phyloP scores from a whole-genome alignment of 2,329 filamentous ascomycete species.

The Aspergillus calidoustus region DNA sequence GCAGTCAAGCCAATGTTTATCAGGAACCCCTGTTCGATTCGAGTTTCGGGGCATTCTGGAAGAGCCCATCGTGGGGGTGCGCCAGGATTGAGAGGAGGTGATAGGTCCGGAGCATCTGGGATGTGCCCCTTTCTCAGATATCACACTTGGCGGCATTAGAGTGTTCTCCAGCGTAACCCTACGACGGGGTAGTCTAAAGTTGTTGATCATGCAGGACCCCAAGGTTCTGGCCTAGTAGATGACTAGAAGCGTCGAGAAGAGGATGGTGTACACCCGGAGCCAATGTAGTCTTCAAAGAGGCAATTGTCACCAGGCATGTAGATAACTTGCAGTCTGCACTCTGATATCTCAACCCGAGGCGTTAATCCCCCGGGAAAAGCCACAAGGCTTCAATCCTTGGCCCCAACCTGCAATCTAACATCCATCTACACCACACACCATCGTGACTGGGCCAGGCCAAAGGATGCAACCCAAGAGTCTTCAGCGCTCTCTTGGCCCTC shows the following conservation, averaged over 20 bases:
- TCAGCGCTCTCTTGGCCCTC: neutral
- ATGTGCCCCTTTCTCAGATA: neutral
- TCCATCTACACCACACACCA: neutral
- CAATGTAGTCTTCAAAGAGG: no score
- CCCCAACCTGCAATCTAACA: neutral
- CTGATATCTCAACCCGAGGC: no score
- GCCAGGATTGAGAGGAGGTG: neutral
- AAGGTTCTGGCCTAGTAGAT: neutral
- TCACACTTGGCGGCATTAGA: conserved; percentile 5
- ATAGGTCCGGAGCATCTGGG: conserved; percentile 3
- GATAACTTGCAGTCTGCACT: no score
- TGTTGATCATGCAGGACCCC: neutral
- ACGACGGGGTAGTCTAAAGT: neutral
- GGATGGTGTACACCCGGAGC: no score
- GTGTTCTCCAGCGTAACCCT: neutral
- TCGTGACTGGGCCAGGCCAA: conserved; percentile 4
- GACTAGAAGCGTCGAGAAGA: no score
- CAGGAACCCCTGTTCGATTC: neutral
- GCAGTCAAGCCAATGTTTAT: neutral
- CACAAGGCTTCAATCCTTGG: conserved; percentile 12
- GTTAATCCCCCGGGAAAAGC: neutral
- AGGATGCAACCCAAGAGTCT: conserved; percentile 20
- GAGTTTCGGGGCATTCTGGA: neutral
- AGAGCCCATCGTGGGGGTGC: neutral
- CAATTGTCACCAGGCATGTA: no score